phyloP scores from a whole-genome alignment of 2,329 filamentous ascomycete species.

The Byssochlamys sp. region DNA sequence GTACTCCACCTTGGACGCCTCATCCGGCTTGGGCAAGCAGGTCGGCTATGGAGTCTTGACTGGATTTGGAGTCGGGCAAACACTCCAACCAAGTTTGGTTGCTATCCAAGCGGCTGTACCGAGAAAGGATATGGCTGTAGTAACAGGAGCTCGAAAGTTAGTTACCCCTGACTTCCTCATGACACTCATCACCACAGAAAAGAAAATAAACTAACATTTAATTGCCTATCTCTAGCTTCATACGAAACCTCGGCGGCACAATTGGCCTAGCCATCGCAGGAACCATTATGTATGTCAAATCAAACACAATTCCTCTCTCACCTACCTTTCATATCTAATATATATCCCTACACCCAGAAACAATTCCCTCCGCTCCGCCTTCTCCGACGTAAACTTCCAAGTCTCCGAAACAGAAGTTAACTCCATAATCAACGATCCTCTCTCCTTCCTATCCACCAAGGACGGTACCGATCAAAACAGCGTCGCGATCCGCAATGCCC shows the following conservation, averaged over 20 bases:
- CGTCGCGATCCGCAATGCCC: slow-evolving; percentile 13
- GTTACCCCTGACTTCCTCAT: neutral
- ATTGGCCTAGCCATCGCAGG: slow-evolving; percentile 32
- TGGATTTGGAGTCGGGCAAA: slow-evolving; percentile 30
- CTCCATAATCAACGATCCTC: slow-evolving; percentile 22
- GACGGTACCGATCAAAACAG: slow-evolving; percentile 12
- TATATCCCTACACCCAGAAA: slow-evolving; percentile 12
- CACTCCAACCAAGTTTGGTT: slow-evolving; percentile 1
- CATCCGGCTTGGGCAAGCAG: slow-evolving; percentile 43
- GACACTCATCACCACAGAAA: too few species aligned
- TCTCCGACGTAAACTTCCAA: slow-evolving; percentile 12
- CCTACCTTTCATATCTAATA: neutral
- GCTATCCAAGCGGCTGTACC: slow-evolving; percentile 1
- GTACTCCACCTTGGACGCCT: slow-evolving; percentile 43
- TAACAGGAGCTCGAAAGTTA: neutral
- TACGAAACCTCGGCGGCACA: slow-evolving; percentile 34
- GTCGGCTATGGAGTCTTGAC: slow-evolving; percentile 47
- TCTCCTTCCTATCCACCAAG: slow-evolving; percentile 15
- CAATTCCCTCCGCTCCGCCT: slow-evolving; percentile 19
- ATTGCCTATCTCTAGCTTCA: slow-evolving; percentile 20
- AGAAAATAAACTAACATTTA: neutral
- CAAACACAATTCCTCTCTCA: neutral
- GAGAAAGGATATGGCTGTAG: slow-evolving; percentile 1
- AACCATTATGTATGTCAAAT: slow-evolving; percentile 28
- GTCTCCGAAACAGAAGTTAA: slow-evolving; percentile 13